Conservation (phyloP, 2,329 filamentous ascomycete species). For the Penicillium sp. region DNA sequence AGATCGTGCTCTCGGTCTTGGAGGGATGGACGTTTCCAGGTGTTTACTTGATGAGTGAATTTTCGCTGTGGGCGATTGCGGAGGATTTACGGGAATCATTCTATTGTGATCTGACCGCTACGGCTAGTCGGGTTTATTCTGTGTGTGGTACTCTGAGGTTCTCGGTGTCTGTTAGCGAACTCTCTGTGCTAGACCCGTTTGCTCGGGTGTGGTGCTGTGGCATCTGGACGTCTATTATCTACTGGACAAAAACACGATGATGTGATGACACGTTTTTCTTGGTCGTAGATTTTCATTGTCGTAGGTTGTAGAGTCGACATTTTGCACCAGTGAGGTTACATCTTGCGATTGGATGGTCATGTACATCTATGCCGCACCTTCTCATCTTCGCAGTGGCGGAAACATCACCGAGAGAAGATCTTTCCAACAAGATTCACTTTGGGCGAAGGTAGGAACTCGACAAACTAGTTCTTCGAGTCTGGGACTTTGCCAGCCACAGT, state of each 20-base stretch:
- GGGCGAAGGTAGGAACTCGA: too few relatives aligned
- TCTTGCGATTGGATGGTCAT: neutral
- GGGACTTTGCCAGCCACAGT: too few relatives aligned
- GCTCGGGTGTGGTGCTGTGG: conserved; percentile 25
- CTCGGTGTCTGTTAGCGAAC: neutral
- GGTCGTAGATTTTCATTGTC: neutral
- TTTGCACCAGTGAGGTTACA: neutral
- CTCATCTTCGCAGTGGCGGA: neutral
- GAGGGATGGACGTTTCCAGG: conserved; percentile 12
- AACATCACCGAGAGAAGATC: too few relatives aligned
- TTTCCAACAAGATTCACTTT: too few relatives aligned
- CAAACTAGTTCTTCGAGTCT: too few relatives aligned
- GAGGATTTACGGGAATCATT: neutral
- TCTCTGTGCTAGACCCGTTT: conserved; percentile 25
- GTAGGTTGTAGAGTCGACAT: neutral
- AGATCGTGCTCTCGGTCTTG: conserved; percentile 18
- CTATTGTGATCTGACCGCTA: neutral
- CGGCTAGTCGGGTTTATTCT: neutral
- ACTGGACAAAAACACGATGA: conserved; percentile 23
- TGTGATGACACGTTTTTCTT: conserved; percentile 17
- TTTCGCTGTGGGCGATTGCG: conserved; percentile 1
- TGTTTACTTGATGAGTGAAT: conserved; percentile 4
- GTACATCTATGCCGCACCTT: neutral
- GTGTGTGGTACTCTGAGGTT: neutral
- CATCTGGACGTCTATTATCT: conserved; percentile 19